A percentile compares a stretch with the other conserved stretches of the same genome.
These are phyloP conservation scores for Bjerkandera adusta DNA, from an alignment of 1,284 basidiomycete genomes.

Conservation along the genomic window DNA sequence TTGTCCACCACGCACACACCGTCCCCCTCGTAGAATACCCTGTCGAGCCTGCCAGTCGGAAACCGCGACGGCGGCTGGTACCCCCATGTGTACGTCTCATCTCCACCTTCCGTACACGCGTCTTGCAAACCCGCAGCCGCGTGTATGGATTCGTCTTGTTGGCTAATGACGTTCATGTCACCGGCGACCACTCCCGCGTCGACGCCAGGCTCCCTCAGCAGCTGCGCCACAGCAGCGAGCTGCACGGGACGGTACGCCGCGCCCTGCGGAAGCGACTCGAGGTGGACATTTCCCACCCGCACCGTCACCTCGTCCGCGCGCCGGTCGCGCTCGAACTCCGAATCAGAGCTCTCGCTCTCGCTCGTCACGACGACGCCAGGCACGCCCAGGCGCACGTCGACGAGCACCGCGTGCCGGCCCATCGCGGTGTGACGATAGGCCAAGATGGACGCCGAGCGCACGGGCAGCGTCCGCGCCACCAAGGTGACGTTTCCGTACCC, in stretches of 20 bases:
- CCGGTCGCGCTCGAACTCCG: conserved; percentile 10
- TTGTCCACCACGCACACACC: conserved; percentile 47
- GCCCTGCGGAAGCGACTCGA: conserved; percentile 57
- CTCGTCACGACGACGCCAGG: conserved; percentile 23
- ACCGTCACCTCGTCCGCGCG: conserved; percentile 32
- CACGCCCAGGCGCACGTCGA: conserved; percentile 49
- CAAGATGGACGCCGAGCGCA: conserved; percentile 43
- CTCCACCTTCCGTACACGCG: conserved; percentile 39
- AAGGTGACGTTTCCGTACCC: conserved; percentile 65
- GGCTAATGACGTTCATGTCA: conserved; percentile 66
- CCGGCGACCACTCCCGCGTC: conserved; percentile 61
- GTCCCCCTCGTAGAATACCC: conserved; percentile 52
- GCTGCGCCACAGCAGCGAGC: conserved; percentile 45
- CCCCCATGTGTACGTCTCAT: conserved; percentile 62
- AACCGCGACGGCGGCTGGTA: conserved; percentile 45
- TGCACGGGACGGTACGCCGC: conserved; percentile 46
- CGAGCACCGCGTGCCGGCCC: conserved; percentile 53
- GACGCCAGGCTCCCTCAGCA: conserved; percentile 44
- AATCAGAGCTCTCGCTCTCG: conserved; percentile 22
- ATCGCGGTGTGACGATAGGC: conserved; percentile 48
- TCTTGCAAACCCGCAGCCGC: conserved; percentile 48
- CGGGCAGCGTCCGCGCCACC: conserved; percentile 51
- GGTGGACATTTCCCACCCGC: conserved; percentile 66
- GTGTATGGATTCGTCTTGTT: conserved; percentile 41
- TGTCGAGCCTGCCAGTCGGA: conserved; percentile 58